These are phyloP conservation scores for Naganishia albida DNA, from an alignment of 1,284 basidiomycete genomes.

Conservation along the genomic window DNA sequence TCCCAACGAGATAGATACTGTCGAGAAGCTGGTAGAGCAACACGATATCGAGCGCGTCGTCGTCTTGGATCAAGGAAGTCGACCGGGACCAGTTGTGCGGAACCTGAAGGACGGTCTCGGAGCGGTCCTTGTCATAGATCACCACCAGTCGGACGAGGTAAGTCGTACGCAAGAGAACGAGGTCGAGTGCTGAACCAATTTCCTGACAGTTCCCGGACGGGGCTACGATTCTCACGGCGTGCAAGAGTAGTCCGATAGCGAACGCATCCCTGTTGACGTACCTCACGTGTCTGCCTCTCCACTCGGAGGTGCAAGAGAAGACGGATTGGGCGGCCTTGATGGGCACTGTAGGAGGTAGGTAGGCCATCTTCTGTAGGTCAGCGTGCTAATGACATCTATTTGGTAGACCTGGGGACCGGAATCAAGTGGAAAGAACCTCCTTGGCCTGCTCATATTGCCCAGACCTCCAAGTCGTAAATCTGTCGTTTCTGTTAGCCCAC, in stretches of 20 bases:
- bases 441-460: constrained; percentile 43
- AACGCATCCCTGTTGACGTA: constrained; percentile 47
- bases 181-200: not conserved
- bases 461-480: constrained; percentile 36
- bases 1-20: constrained; percentile 36
- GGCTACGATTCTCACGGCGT: constrained; percentile 44
- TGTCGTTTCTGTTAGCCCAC: not conserved
- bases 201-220: constrained; percentile 44
- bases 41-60: constrained; percentile 38
- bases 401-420: constrained; percentile 42
- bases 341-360: constrained; percentile 44
- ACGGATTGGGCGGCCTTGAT: constrained; percentile 48
- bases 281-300: constrained; percentile 41
- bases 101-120: constrained; percentile 30
- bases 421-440: constrained; percentile 44
- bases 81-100: constrained; percentile 41
- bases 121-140: constrained; percentile 45
- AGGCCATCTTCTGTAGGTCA: not conserved
- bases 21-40: constrained; percentile 34
- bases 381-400: not conserved
- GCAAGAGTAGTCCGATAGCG: constrained; percentile 44
- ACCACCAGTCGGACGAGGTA: constrained; percentile 47
- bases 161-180: constrained; percentile 7
- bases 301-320: constrained; percentile 36
- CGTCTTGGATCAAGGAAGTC: constrained; percentile 48